Evolutionary conservation across 768 basidiomycete species (phyloP).

Genomic region (Ephemerocybe angulata): DNA sequence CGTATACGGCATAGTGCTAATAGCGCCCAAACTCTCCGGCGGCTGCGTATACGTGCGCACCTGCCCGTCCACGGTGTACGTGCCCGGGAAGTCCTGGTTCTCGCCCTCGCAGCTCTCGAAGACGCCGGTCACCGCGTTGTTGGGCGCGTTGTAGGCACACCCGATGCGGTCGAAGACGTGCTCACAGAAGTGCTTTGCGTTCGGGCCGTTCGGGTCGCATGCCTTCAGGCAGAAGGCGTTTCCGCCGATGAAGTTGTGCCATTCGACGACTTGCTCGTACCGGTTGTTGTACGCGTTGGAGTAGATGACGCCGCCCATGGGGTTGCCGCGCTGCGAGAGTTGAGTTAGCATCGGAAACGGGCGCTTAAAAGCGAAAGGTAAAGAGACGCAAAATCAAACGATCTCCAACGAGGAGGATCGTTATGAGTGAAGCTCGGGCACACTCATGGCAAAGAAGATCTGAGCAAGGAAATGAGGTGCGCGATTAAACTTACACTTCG

Average conservation of each 20-base stretch:
- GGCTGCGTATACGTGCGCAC: constrained; percentile 40
- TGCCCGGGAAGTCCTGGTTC: constrained; percentile 55
- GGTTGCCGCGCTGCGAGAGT: constrained; percentile 77
- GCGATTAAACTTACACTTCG: neutral
- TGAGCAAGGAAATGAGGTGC: constrained; percentile 1
- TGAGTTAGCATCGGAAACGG: no score
- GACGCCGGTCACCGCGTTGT: constrained; percentile 48
- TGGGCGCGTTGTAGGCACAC: constrained; percentile 69
- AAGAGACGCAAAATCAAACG: neutral
- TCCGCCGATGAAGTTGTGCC: constrained; percentile 74
- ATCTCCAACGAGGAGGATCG: neutral
- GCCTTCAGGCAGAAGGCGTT: no score
- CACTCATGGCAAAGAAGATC: no score
- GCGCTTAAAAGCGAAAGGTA: neutral
- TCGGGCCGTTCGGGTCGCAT: no score
- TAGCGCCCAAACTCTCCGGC: constrained; percentile 33
- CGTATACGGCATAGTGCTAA: constrained; percentile 36
- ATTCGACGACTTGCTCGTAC: constrained; percentile 57
- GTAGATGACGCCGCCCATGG: constrained; percentile 68
- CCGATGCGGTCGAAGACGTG: constrained; percentile 82
- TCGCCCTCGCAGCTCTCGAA: constrained; percentile 66
- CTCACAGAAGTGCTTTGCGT: no score
- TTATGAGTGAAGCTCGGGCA: no score
- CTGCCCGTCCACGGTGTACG: constrained; percentile 28
- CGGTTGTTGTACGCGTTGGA: constrained; percentile 48